Conservation (phyloP, 805 yeast genomes). For the Saturnispora sanitii region DNA sequence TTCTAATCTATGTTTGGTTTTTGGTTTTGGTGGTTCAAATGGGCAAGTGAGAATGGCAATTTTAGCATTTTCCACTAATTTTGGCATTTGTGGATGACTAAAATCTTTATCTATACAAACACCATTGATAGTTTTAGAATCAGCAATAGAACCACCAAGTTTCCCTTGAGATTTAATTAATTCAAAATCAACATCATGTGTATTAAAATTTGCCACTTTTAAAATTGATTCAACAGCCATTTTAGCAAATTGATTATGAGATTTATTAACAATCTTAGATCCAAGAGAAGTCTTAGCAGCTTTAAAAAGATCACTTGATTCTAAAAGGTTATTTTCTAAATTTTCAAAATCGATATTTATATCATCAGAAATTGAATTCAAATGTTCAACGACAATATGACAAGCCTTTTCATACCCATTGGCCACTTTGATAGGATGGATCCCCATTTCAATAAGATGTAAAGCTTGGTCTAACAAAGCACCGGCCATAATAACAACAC, state of each 20-base stretch:
- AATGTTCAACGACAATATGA: slow-evolving; percentile 70
- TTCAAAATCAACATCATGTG: slow-evolving; percentile 96
- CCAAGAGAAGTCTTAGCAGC: slow-evolving; percentile 95
- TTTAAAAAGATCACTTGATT: slow-evolving; percentile 55
- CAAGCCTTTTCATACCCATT: slow-evolving; percentile 97
- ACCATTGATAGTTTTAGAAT: slow-evolving; percentile 78
- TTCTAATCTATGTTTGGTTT: slow-evolving; percentile 94
- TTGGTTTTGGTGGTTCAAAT: slow-evolving; percentile 99
- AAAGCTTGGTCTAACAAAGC: slow-evolving; percentile 90
- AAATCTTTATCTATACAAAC: slow-evolving; percentile 93
- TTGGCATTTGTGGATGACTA: slow-evolving; percentile 98
- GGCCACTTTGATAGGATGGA: slow-evolving; percentile 94
- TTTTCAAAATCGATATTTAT: slow-evolving; percentile 24
- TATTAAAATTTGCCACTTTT: slow-evolving; percentile 81
- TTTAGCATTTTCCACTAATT: slow-evolving; percentile 64
- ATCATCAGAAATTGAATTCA: slow-evolving; percentile 52
- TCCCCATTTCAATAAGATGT: slow-evolving; percentile 91
- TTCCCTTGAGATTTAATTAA: slow-evolving; percentile 91
- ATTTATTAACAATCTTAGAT: slow-evolving; percentile 88
- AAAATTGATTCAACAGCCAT: slow-evolving; percentile 97
- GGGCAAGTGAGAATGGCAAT: slow-evolving; percentile 96
- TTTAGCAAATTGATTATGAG: slow-evolving; percentile 86
- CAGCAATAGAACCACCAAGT: slow-evolving; percentile 88
- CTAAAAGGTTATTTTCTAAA: slow-evolving; percentile 22
- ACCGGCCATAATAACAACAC: slow-evolving; percentile 94